Evolutionary conservation across 2,329 filamentous ascomycete genomes (phyloP).

Genomic region (Penicillium olsonii): DNA sequence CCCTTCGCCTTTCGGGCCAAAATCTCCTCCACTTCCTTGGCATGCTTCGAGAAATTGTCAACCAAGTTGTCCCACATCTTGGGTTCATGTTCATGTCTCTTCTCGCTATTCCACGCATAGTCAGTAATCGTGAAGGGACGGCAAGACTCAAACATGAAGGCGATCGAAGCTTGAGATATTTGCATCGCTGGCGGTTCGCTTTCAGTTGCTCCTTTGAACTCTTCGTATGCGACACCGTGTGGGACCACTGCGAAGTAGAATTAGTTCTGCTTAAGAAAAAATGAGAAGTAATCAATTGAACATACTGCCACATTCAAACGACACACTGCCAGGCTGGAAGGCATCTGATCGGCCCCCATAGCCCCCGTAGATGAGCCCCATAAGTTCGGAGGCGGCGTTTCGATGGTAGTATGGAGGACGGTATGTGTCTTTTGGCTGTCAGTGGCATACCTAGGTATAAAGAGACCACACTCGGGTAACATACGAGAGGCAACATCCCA

Average conservation of each 20-base stretch:
- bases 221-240: constrained; percentile 38
- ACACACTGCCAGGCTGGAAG: constrained; percentile 37
- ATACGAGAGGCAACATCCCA: constrained; percentile 43
- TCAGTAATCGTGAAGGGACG: constrained; percentile 40
- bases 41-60: constrained; percentile 53
- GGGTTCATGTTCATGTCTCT: constrained; percentile 50
- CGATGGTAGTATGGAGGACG: constrained; percentile 47
- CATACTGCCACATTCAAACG: constrained; percentile 39
- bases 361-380: constrained; percentile 40
- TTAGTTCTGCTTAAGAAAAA: constrained; percentile 1
- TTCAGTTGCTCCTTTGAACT: constrained; percentile 35
- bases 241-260: constrained; percentile 31
- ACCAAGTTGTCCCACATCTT: constrained; percentile 59
- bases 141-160: constrained; percentile 39
- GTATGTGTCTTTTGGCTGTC: constrained; percentile 35
- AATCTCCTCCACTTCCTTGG: constrained; percentile 50
- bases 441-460: too few species aligned
- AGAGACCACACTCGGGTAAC: constrained; percentile 7
- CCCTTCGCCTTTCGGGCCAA: constrained; percentile 34
- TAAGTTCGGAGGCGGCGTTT: constrained; percentile 42
- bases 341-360: constrained; percentile 38
- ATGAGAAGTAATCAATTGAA: not conserved
- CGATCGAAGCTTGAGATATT: constrained; percentile 36
- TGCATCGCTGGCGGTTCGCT: constrained; percentile 28
- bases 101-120: constrained; percentile 36